Evolutionary conservation across 202 grass and related monocot species (phyloP).

Genomic region (Eragrostis tef): DNA sequence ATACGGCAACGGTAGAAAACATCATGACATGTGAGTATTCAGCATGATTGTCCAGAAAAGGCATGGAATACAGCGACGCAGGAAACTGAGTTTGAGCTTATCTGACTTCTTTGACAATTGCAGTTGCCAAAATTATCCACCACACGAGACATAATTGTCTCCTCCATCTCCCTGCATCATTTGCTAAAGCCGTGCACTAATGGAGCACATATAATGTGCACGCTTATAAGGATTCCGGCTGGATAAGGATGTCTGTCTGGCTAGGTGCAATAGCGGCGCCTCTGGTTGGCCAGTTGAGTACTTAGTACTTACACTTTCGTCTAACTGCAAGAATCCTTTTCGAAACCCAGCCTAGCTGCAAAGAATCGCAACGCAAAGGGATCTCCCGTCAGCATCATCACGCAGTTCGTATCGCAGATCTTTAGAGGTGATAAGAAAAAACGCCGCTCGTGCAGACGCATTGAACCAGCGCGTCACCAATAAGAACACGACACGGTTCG

Average conservation of each 20-base stretch:
- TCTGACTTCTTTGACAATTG: background rate
- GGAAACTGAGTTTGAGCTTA: background rate
- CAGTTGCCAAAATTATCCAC: background rate
- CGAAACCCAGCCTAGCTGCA: background rate
- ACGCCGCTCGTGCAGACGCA: too few relatives aligned
- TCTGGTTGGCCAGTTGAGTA: background rate
- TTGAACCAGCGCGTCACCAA: background rate
- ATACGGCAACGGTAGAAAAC: background rate
- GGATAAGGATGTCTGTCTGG: background rate
- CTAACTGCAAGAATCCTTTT: background rate
- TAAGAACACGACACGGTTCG: conserved; percentile 7
- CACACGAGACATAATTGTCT: background rate
- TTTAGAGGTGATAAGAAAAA: background rate
- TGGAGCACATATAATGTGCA: background rate
- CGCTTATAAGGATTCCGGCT: background rate
- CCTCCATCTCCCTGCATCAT: background rate
- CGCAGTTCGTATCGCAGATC: background rate
- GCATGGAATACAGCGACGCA: background rate
- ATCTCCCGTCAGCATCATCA: conserved; percentile 3
- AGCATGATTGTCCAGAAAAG: conserved; percentile 1
- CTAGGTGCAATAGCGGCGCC: background rate
- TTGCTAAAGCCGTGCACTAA: background rate
- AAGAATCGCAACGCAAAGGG: background rate
- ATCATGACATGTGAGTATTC: background rate
- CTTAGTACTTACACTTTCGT: background rate